Evolutionary conservation across 208 protist genomes (phyloP).

Genomic region (Porcisia deanei): DNA sequence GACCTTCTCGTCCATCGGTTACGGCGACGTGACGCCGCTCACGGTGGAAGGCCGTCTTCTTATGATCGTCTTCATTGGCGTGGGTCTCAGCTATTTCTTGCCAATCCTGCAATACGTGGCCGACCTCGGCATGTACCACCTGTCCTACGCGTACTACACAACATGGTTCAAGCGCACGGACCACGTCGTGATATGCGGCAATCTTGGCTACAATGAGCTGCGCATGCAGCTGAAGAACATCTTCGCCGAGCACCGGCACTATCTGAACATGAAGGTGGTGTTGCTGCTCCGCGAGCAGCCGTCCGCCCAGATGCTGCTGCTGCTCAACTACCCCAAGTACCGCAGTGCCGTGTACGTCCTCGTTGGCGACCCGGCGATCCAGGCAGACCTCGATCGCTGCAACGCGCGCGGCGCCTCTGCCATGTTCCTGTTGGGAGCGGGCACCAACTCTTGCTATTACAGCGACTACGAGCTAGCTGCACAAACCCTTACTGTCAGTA

Average conservation of each 20-base stretch:
- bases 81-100: constrained; percentile 39
- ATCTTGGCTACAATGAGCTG: constrained; percentile 34
- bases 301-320: constrained; percentile 30
- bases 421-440: constrained; percentile 36
- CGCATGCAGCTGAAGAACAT: constrained; percentile 46
- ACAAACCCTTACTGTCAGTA: constrained; percentile 26
- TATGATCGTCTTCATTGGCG: constrained; percentile 41
- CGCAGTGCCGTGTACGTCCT: constrained; percentile 34
- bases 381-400: constrained; percentile 36
- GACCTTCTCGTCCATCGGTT: constrained; percentile 43
- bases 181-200: constrained; percentile 37
- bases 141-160: constrained; percentile 29
- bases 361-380: constrained; percentile 29
- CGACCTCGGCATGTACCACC: constrained; percentile 34
- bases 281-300: constrained; percentile 33
- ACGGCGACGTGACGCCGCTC: constrained; percentile 33
- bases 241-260: constrained; percentile 33
- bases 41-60: constrained; percentile 35
- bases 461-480: constrained; percentile 37
- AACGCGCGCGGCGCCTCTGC: constrained; percentile 42
- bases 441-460: constrained; percentile 43
- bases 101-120: constrained; percentile 40
- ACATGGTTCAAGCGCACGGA: constrained; percentile 40
- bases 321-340: constrained; percentile 45
- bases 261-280: constrained; percentile 37